These are phyloP conservation scores for Terfezia boudieri DNA, from an alignment of 495 filamentous ascomycete species.

Conservation along the genomic window DNA sequence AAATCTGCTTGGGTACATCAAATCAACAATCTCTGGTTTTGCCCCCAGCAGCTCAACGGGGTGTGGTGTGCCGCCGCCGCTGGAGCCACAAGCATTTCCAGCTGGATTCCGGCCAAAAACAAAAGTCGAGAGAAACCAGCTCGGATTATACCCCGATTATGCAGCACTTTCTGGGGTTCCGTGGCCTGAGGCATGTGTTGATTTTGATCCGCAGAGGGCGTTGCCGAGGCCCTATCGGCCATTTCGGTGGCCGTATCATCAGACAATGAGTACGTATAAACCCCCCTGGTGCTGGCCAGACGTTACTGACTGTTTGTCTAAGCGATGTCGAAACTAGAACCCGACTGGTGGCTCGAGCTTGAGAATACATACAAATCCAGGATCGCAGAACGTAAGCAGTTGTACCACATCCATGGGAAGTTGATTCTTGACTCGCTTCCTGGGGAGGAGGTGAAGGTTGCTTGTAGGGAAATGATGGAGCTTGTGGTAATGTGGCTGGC, in stretches of 20 bases:
- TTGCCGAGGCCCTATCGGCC: conserved; percentile 53
- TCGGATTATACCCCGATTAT: conserved; percentile 75
- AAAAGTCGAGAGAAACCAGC: conserved; percentile 42
- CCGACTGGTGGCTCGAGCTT: conserved; percentile 81
- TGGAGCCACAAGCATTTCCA: conserved; percentile 23
- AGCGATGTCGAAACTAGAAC: conserved; percentile 64
- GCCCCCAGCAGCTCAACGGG: conserved; percentile 7
- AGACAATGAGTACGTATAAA: conserved; percentile 68
- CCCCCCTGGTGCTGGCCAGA: neutral
- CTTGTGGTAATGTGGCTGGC: conserved; percentile 62
- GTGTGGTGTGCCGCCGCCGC: conserved; percentile 21
- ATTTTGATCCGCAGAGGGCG: conserved; percentile 44
- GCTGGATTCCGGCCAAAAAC: conserved; percentile 35
- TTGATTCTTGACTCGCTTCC: conserved; percentile 47
- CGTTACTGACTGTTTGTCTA: conserved; percentile 6
- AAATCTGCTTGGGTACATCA: no score
- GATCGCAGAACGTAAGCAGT: conserved; percentile 47
- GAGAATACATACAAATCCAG: conserved; percentile 49
- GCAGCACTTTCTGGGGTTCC: conserved; percentile 57
- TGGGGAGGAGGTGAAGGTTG: conserved; percentile 42
- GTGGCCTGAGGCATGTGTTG: conserved; percentile 38
- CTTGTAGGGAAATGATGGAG: conserved; percentile 79
- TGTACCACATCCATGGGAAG: conserved; percentile 42
- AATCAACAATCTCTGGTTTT: no score
- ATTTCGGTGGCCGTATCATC: conserved; percentile 73